Evolutionary conservation across 2,329 filamentous ascomycete species (phyloP), one percentile per base, ranked within the genome.

Genomic region (Colletotrichum caudatum): DNA sequence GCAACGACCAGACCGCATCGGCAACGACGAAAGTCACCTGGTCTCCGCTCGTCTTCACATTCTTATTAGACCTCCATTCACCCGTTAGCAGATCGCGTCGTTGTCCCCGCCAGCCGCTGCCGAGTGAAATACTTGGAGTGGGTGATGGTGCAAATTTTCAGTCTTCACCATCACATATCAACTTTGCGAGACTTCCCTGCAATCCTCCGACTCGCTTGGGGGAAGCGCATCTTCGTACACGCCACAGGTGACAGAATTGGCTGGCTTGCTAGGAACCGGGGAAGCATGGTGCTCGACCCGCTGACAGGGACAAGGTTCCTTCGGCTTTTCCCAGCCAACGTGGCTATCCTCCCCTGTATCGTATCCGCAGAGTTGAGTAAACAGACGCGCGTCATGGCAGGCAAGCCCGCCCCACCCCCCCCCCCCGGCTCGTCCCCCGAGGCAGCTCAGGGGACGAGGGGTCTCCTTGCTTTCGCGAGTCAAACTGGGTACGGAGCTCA

Each of bases 231-330:
- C 57, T 14, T 39, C 37, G 37, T 18, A 41, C 68, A 50, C 57
- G 44, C 56, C 44, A 66, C 69, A 71, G 48, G 60, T 60, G 69
- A 60, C 46, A 60, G 69, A 69, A 71, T 60, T 39, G 69, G 69
- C 65, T 39, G 69, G 69, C 65, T 60, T 64, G 53, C 41, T 69
- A 71, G 59, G 59, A 59, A 64, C 69, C 69, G 69, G 69, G 69
- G 69, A 71, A 71, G 69, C 69, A 69, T 39, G 65, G 59, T 69
- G 65, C 16, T 69, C 48, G 59, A 59, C 59, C 69, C 69, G 69
- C 69, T 64, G 54, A 44, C 65, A 46, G 64, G 69, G 69, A 71
- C 65, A 69, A 59, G 69, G 69, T 9, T 33, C 39, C 65, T 60
- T 69, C 59, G 69, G 65, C 69, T 71, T 56, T 54, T 54, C 29